These are phyloP conservation scores for Echinochloa phyllopogon DNA, from an alignment of 176 grass and related monocot species.

Conservation along the genomic window DNA sequence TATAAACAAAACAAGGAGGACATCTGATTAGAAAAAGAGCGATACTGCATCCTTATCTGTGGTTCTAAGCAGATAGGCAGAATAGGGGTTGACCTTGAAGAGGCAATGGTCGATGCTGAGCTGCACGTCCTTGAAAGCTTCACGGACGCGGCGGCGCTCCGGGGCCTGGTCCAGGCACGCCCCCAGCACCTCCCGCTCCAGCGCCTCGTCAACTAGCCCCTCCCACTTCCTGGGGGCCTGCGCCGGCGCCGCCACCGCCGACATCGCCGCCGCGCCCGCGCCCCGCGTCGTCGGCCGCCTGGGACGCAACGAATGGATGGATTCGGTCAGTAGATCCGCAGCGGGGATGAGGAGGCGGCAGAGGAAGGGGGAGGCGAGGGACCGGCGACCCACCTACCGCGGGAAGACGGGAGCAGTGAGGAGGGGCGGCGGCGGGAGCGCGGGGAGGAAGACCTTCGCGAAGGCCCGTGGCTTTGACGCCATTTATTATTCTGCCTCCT, in stretches of 20 bases:
- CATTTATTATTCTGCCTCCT: slow-evolving; percentile 7
- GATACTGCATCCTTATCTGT: neutral
- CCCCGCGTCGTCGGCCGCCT: neutral
- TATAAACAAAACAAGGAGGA: neutral
- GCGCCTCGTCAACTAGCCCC: slow-evolving; percentile 67
- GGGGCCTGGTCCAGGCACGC: slow-evolving; percentile 76
- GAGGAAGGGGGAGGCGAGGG: neutral
- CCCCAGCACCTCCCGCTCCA: slow-evolving; percentile 62
- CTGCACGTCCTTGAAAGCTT: slow-evolving; percentile 87
- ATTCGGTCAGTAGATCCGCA: slow-evolving; percentile 1
- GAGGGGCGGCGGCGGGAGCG: slow-evolving; percentile 17
- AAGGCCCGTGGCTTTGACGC: slow-evolving; percentile 27
- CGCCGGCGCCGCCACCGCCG: slow-evolving; percentile 26
- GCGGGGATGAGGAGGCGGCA: neutral
- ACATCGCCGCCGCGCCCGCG: slow-evolving; percentile 5
- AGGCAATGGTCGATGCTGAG: slow-evolving; percentile 85
- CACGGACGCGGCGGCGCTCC: slow-evolving; percentile 75
- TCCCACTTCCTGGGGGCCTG: slow-evolving; percentile 55
- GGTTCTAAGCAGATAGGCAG: neutral
- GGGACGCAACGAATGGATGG: neutral
- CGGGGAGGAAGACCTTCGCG: slow-evolving; percentile 11
- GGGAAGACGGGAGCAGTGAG: neutral
- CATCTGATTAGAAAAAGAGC: neutral
- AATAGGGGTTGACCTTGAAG: slow-evolving; percentile 56
- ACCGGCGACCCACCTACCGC: slow-evolving; percentile 24